Evolutionary conservation across 305 asterid species (phyloP), one percentile per base, ranked within the genome.

Genomic region (Fraxinus paxiana): DNA sequence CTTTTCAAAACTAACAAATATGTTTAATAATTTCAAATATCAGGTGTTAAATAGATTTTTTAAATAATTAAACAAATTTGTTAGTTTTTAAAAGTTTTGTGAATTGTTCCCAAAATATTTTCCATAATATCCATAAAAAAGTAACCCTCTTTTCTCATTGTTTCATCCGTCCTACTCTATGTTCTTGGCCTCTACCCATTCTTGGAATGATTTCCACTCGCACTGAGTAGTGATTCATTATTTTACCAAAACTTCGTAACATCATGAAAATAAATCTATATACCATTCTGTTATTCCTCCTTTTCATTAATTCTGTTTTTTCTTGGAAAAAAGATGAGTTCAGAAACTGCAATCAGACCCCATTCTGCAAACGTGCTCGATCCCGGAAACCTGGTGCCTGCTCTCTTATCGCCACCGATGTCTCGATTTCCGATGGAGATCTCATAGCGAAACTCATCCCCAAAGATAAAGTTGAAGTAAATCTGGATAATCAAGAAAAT

Each of bases 241-340:
- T 86, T 79, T 61, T 75, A 56, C 77, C 77, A 43, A 77, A 77
- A 51, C 31, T 30, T 18, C 12, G 2, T 54, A 69, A 70, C 69
- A 69, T 80, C 72, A 89, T 87, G 91, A 84, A 83, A 41, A 83
- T 82, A 75, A 54, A 72, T 31, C 56, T 85, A 8, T 72, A 75
- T 84, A 34, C 72, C 30, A 6, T 84, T 41, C 15, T 88, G 43
- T 78, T 91, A 17, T 78, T 86, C 37, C 88, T 90, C 82, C 87
- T 92, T 38, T 73, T 90, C 77, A 48, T 83, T 12, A 78, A 82
- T 80, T 86, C 85, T 22, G 91, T 63, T 72, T 82, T 83, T 51
- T 92, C 97, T 6, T 95, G 99, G 99, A 95, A 95, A 79, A 92
- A 91, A 81, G 99, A 95, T 6, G 98, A 95, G 87, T 95, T 95